Percentiles rank a stretch among this genome's conserved stretches.
These are phyloP conservation scores for Phialophora verrucosa DNA, from an alignment of 2,329 filamentous ascomycete species.

Conservation along the genomic window DNA sequence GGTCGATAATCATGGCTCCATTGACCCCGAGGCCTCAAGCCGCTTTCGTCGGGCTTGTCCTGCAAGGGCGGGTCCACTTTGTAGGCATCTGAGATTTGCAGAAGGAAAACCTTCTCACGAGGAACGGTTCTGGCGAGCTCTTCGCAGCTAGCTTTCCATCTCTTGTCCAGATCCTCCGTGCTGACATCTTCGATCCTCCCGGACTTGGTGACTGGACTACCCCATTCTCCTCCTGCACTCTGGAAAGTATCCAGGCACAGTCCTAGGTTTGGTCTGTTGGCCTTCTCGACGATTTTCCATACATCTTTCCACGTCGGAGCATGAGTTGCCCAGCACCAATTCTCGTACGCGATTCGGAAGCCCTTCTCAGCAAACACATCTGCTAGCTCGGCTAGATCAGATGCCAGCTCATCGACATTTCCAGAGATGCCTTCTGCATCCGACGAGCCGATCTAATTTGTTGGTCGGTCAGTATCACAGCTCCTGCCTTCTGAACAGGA, in stretches of 20 bases:
- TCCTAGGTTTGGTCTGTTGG: constrained; percentile 70
- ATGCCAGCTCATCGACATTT: constrained; percentile 59
- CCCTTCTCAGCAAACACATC: constrained; percentile 64
- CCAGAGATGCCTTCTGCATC: constrained; percentile 65
- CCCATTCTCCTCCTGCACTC: constrained; percentile 73
- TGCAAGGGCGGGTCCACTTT: constrained; percentile 63
- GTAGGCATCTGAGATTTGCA: constrained; percentile 79
- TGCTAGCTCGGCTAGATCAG: constrained; percentile 68
- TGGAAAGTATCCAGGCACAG: constrained; percentile 82
- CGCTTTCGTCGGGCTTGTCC: constrained; percentile 56
- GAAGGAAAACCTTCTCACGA: constrained; percentile 71
- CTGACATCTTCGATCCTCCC: constrained; percentile 65
- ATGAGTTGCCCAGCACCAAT: constrained; percentile 80
- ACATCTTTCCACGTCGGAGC: constrained; percentile 71
- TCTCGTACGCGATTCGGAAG: constrained; percentile 74
- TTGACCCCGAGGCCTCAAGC: constrained; percentile 64
- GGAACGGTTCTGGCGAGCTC: constrained; percentile 65
- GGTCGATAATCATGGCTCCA: constrained; percentile 77
- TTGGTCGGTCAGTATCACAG: constrained; percentile 8
- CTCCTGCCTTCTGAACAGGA: neutral
- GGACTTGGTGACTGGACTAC: constrained; percentile 68
- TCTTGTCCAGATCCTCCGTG: constrained; percentile 56
- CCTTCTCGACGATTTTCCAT: constrained; percentile 70
- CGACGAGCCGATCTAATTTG: constrained; percentile 62
- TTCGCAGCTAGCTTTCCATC: constrained; percentile 61